These are phyloP conservation scores for Dionaea muscipula DNA, from an alignment of 179 eudicot species.

Conservation along the genomic window DNA sequence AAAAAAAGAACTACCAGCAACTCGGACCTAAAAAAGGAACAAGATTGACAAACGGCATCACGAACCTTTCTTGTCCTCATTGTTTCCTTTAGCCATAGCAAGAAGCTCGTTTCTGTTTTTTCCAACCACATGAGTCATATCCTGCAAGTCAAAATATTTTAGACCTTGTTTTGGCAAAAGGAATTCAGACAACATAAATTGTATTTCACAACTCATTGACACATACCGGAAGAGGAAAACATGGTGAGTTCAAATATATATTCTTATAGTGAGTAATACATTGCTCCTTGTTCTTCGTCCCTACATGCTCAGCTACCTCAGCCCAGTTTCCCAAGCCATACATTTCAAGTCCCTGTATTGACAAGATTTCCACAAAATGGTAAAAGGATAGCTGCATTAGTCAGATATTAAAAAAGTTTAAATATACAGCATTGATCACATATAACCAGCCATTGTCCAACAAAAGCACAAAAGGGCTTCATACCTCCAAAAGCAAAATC, in stretches of 20 bases:
- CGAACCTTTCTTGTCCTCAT: constrained; percentile 46
- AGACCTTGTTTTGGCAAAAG: neutral
- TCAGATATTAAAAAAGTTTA: neutral
- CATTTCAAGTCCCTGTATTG: constrained; percentile 87
- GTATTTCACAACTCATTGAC: neutral
- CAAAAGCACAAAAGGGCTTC: constrained; percentile 1
- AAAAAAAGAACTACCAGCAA: neutral
- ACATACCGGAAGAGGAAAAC: constrained; percentile 61
- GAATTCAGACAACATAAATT: constrained; percentile 5
- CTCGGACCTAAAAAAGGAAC: neutral
- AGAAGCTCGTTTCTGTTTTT: constrained; percentile 57
- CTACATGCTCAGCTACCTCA: constrained; percentile 80
- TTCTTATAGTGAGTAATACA: constrained; percentile 47
- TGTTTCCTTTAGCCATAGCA: constrained; percentile 60
- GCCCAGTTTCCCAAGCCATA: constrained; percentile 78
- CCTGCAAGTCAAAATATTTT: constrained; percentile 22
- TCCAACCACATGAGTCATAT: constrained; percentile 55
- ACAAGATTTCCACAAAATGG: neutral
- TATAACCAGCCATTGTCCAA: neutral
- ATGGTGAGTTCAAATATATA: constrained; percentile 48
- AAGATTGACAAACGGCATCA: too few species aligned
- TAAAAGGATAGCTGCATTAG: too few species aligned
- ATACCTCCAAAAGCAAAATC: constrained; percentile 67
- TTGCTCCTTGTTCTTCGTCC: constrained; percentile 48
- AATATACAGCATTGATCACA: neutral